Conservation (phyloP, 1,284 basidiomycete genomes). For the Boletus semigastroideus region DNA sequence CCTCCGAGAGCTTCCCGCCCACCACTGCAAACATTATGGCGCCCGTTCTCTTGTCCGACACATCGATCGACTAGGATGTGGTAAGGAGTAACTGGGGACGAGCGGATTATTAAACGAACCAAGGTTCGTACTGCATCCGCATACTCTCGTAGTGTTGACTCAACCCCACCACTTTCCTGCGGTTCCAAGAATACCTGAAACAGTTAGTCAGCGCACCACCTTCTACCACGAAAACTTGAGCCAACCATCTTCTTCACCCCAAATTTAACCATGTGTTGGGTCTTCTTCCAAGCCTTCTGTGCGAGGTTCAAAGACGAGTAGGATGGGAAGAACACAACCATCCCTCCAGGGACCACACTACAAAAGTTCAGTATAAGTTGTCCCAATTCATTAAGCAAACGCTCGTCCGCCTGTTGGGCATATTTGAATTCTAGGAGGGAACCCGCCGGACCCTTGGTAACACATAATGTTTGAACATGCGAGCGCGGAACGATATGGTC, state of each 20-base stretch:
- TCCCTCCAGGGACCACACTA: conserved; percentile 79
- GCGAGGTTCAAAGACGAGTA: conserved; percentile 81
- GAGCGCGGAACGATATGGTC: conserved; percentile 87
- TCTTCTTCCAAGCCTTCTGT: conserved; percentile 66
- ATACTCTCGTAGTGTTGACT: conserved; percentile 77
- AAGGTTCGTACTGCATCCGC: conserved; percentile 51
- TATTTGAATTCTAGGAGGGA: conserved; percentile 83
- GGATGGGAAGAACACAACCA: conserved; percentile 94
- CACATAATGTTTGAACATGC: conserved; percentile 79
- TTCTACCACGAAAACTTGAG: neutral
- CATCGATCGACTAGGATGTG: conserved; percentile 17
- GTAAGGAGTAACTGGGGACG: neutral
- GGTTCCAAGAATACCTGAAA: conserved; percentile 88
- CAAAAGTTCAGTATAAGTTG: conserved; percentile 79
- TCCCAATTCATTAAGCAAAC: conserved; percentile 80
- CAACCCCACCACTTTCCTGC: conserved; percentile 73
- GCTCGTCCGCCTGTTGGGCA: conserved; percentile 68
- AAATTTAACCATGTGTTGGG: conserved; percentile 63
- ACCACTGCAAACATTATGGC: conserved; percentile 90
- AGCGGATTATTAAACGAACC: conserved; percentile 31
- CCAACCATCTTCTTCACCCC: conserved; percentile 68
- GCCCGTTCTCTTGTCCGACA: conserved; percentile 48
- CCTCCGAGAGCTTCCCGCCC: conserved; percentile 95
- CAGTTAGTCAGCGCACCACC: neutral
- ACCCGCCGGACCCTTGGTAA: conserved; percentile 78